Conservation (phyloP, 805 yeast genomes). For the Hanseniaspora guilliermondii region DNA sequence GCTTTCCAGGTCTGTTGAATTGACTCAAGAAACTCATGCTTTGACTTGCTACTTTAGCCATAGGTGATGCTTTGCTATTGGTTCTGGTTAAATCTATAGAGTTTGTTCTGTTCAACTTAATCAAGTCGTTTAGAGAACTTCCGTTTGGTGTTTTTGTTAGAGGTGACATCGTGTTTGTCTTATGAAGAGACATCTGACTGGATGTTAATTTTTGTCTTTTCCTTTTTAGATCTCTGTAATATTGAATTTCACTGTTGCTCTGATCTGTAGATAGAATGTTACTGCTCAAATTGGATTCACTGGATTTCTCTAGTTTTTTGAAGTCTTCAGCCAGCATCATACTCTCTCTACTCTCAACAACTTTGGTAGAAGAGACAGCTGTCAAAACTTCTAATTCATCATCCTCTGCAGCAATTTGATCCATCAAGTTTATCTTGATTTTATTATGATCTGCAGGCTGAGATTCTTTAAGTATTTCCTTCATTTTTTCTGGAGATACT, state of each 20-base stretch:
- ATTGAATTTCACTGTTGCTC: constrained; percentile 5
- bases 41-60: not conserved
- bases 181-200: not conserved
- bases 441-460: not conserved
- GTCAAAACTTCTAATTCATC: not conserved
- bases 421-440: not conserved
- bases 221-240: constrained; percentile 4
- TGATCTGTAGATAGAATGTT: not conserved
- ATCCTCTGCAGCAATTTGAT: not conserved
- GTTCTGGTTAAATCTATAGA: not conserved
- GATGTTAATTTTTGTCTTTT: constrained; percentile 8
- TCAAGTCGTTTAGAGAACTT: constrained; percentile 5
- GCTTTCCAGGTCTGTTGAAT: constrained; percentile 3
- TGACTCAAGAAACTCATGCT: not conserved
- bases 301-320: not conserved
- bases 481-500: not conserved
- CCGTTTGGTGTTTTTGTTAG: not conserved
- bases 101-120: constrained; percentile 6
- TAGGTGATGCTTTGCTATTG: not conserved
- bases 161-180: not conserved
- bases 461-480: not conserved
- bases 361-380: not conserved
- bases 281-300: not conserved
- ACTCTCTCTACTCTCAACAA: constrained; percentile 2
- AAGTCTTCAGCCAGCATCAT: constrained; percentile 2